Evolutionary conservation across 2,329 filamentous ascomycete species (phyloP), one percentile per base, ranked within the genome.

Genomic region (Hirsutella rhossiliensis): DNA sequence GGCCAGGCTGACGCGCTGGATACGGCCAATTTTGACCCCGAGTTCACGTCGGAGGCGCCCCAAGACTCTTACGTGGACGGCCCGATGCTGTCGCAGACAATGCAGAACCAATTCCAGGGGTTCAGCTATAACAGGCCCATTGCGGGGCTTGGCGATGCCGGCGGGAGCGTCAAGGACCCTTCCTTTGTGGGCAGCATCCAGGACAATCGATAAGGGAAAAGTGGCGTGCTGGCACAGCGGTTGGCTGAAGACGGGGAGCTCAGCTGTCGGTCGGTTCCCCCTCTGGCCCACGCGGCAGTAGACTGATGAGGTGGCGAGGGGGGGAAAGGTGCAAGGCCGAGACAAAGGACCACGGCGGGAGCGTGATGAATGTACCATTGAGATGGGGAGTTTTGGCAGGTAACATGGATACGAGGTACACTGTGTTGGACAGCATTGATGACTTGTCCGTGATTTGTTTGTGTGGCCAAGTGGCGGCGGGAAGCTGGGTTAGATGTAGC

Each of bases 101-200:
- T 90, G 81, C 92, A 98, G 67, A 80, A 94, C 63, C 89, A 95
- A 59, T 98, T 98, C 61, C 79, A 82, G 34, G 92, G 92, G 47
- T 98, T 94, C 82, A 94, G 86, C 50, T 97, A 97, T 73, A 97
- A 96, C 68, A 80, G 92, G 47, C 92, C 90, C 18, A 89, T 97
- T 52, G 88, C 89, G 45, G 90, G 90, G 42, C 75, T 96, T 31
- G 88, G 87, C 38, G 90, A 97, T 64, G 92, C 84, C 29, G 90
- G 92, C 51, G 90, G 92, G 49, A 95, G 88, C 66, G 84, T 97
- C 50, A 94, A 84, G 67, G 92, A 95, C 62, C 86, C 87, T 9
- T 80, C 77, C 27, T 80, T 79, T 55, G 74, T 78, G 30, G 76
- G 76, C 50, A 81, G 76, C 59, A 67, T 81, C 50, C 69, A 73